Conservation (phyloP, 306 rosid genomes). For the Crotalaria pallida region DNA sequence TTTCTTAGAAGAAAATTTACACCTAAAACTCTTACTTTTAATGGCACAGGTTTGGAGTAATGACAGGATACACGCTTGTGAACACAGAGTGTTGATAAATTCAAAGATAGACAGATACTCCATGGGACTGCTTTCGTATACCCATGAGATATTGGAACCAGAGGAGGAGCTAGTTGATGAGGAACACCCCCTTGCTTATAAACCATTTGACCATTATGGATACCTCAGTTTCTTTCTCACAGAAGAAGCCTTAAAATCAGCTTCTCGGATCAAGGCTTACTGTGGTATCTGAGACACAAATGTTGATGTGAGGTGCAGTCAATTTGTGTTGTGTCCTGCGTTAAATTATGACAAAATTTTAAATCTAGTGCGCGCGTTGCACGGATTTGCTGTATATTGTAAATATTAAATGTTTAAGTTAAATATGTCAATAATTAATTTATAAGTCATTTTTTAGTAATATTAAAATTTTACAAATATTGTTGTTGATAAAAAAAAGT, state of each 20-base stretch:
- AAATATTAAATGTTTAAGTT: too few species aligned
- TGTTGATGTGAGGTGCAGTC: neutral
- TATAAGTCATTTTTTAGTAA: too few species aligned
- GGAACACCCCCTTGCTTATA: conserved; percentile 19
- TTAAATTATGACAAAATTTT: too few species aligned
- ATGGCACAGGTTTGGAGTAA: conserved; percentile 34
- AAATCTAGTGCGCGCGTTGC: too few species aligned
- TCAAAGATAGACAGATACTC: conserved; percentile 19
- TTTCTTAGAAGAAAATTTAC: too few species aligned
- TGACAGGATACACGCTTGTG: conserved; percentile 18
- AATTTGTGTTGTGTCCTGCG: too few species aligned
- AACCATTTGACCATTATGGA: conserved; percentile 29
- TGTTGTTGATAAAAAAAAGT: too few species aligned
- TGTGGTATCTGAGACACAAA: conserved; percentile 19
- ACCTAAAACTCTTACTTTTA: too few species aligned
- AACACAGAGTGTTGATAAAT: conserved; percentile 13
- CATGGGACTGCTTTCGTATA: conserved; percentile 17
- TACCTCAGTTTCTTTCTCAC: conserved; percentile 26
- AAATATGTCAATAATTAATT: too few species aligned
- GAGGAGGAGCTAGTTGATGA: conserved; percentile 21
- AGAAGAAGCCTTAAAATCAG: conserved; percentile 13
- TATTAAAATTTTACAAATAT: too few species aligned
- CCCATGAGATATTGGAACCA: conserved; percentile 12
- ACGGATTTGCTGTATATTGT: too few species aligned
- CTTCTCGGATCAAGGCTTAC: conserved; percentile 9